Evolutionary conservation across 1,284 basidiomycete genomes (phyloP).

Genomic region (Cerrena zonata): DNA sequence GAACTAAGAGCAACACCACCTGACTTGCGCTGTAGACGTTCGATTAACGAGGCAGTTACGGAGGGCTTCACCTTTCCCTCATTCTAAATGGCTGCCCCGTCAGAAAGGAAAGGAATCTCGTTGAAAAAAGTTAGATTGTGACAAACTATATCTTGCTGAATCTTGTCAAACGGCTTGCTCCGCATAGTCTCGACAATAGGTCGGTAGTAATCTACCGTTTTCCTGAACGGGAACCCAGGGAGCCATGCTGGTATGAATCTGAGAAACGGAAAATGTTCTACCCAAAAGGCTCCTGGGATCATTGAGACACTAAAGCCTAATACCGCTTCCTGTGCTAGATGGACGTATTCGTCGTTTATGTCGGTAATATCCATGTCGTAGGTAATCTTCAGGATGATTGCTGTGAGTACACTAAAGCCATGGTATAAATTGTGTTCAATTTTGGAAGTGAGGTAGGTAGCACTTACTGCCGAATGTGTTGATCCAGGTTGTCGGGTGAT

Average conservation of each 20-base stretch:
- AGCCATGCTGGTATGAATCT: slow-evolving; percentile 14
- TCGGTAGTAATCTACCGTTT: slow-evolving; percentile 10
- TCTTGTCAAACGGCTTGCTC: slow-evolving; percentile 8
- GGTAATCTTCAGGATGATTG: slow-evolving; percentile 6
- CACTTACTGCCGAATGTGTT: slow-evolving; percentile 20
- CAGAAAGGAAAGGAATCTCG: neutral
- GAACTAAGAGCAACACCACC: neutral
- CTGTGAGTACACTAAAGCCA: slow-evolving; percentile 3
- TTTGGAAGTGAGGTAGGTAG: neutral
- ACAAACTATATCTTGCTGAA: slow-evolving; percentile 9
- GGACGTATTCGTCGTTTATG: slow-evolving; percentile 5
- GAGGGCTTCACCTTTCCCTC: neutral
- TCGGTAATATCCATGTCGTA: slow-evolving; percentile 5
- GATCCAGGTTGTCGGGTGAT: slow-evolving; percentile 13
- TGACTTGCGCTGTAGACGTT: neutral
- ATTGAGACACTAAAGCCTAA: neutral
- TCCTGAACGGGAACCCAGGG: slow-evolving; percentile 12
- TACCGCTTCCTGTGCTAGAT: neutral
- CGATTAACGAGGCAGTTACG: neutral
- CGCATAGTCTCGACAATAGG: slow-evolving; percentile 5
- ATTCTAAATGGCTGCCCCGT: neutral
- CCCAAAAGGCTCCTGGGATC: slow-evolving; percentile 9
- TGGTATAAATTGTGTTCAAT: neutral
- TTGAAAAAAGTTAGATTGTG: too few species aligned
- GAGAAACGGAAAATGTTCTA: slow-evolving; percentile 16